These are phyloP conservation scores for Clohesyomyces aquaticus DNA, from an alignment of 495 filamentous ascomycete genomes.

Conservation along the genomic window DNA sequence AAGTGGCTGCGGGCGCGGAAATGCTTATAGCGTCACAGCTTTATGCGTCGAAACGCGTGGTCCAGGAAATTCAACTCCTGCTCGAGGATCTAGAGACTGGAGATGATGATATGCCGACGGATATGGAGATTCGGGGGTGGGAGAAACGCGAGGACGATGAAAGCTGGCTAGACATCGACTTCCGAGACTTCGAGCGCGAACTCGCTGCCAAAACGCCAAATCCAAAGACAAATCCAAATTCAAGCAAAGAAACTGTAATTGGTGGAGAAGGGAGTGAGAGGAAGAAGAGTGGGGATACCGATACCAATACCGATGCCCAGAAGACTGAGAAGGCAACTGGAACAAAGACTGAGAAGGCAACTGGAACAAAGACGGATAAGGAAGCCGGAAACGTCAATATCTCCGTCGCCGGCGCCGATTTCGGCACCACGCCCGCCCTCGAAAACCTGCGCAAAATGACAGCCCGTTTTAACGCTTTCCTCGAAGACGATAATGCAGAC, in stretches of 20 bases:
- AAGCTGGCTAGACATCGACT: conserved; percentile 91
- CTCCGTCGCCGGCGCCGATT: too few species aligned
- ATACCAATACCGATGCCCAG: too few species aligned
- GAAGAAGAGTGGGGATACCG: too few species aligned
- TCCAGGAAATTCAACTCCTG: conserved; percentile 73
- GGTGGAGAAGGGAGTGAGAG: too few species aligned
- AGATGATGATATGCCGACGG: conserved; percentile 65
- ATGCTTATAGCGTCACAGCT: conserved; percentile 74
- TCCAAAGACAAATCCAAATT: too few species aligned
- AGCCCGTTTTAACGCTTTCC: conserved; percentile 85
- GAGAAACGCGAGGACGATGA: conserved; percentile 73
- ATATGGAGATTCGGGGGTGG: conserved; percentile 76
- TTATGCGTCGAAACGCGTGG: conserved; percentile 64
- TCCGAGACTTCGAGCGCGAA: conserved; percentile 82
- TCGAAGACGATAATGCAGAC: conserved; percentile 83
- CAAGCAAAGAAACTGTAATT: too few species aligned
- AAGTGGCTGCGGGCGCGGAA: conserved; percentile 86
- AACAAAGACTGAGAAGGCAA: too few species aligned
- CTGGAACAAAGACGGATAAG: too few species aligned
- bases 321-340: too few species aligned
- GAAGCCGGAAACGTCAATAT: too few species aligned
- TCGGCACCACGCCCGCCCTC: conserved; percentile 79
- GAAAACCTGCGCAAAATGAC: conserved; percentile 89
- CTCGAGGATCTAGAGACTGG: conserved; percentile 72
- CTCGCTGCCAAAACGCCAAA: conserved; percentile 64